phyloP scores from a whole-genome alignment of 129 eudicot species.

The Artemisia tridentata region DNA sequence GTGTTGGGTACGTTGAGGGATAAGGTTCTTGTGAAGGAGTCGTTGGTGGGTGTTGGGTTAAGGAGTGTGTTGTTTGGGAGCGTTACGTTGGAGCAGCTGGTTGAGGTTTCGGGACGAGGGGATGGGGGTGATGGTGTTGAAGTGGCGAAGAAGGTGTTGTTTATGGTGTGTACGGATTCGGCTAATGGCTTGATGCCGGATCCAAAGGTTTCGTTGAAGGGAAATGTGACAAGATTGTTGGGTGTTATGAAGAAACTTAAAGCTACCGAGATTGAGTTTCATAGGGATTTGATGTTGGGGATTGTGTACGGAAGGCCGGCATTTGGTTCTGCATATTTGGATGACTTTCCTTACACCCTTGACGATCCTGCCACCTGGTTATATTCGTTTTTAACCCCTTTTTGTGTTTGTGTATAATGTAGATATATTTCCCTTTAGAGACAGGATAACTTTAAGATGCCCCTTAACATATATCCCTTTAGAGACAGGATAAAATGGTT shows the following conservation, averaged over 20 bases:
- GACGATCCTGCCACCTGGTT: conserved; percentile 93
- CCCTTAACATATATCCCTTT: no score
- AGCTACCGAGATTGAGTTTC: conserved; percentile 72
- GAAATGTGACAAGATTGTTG: conserved; percentile 67
- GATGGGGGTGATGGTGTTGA: conserved; percentile 55
- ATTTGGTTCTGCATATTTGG: conserved; percentile 78
- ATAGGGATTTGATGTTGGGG: conserved; percentile 63
- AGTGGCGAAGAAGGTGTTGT: conserved; percentile 60
- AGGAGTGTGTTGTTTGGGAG: conserved; percentile 96
- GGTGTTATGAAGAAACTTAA: conserved; percentile 92
- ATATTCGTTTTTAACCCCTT: conserved; percentile 27
- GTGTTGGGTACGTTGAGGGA: conserved; percentile 64
- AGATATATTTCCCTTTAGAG: no score
- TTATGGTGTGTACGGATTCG: conserved; percentile 75
- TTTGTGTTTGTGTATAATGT: conserved; percentile 9
- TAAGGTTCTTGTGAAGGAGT: conserved; percentile 72
- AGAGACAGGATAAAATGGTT: no score
- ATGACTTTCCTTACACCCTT: conserved; percentile 78
- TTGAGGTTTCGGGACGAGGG: conserved; percentile 64
- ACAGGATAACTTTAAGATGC: no score
- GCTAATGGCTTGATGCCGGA: conserved; percentile 96
- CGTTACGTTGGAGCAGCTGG: conserved; percentile 80
- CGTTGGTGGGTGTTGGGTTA: conserved; percentile 74
- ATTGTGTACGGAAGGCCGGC: conserved; percentile 73
- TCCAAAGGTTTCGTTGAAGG: conserved; percentile 68